phyloP scores from a whole-genome alignment of 495 filamentous ascomycete species.

The Bacidia rubella region DNA sequence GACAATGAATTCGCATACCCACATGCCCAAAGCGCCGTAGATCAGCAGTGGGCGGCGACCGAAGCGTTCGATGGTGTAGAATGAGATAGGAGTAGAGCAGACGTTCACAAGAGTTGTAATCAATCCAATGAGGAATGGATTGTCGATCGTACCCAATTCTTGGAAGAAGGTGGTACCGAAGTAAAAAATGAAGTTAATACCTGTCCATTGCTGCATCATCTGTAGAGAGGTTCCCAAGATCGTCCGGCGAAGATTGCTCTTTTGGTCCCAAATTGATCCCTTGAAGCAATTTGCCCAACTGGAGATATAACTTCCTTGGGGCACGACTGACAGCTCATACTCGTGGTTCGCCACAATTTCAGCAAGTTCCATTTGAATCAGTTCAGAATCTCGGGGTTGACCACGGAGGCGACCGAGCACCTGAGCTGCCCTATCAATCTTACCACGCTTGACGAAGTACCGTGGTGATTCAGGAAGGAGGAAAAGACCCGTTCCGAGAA shows the following conservation, averaged over 20 bases:
- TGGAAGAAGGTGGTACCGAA: constrained; percentile 58
- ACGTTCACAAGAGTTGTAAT: constrained; percentile 67
- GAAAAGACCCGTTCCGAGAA: constrained; percentile 52
- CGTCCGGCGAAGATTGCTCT: constrained; percentile 48
- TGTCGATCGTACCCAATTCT: constrained; percentile 41
- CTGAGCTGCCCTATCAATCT: constrained; percentile 39
- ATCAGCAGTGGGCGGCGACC: constrained; percentile 59
- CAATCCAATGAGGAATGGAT: constrained; percentile 55
- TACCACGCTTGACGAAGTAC: constrained; percentile 43
- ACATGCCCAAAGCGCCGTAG: constrained; percentile 58
- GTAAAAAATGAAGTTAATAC: constrained; percentile 40
- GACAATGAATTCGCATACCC: constrained; percentile 52
- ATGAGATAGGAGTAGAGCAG: constrained; percentile 55
- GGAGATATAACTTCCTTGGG: constrained; percentile 34
- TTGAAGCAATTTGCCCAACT: constrained; percentile 49
- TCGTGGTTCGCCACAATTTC: constrained; percentile 59
- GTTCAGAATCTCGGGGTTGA: constrained; percentile 25
- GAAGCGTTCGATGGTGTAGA: constrained; percentile 54
- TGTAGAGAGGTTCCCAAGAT: constrained; percentile 54
- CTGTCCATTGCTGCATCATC: constrained; percentile 57
- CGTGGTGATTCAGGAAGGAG: constrained; percentile 53
- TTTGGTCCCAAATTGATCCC: constrained; percentile 38
- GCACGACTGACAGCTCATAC: constrained; percentile 44
- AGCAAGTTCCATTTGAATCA: constrained; percentile 44
- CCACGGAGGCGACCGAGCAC: constrained; percentile 33